Base-by-base conservation (phyloP, 78 protist genomes). In the Tieghemostelium lacteum region DNA sequence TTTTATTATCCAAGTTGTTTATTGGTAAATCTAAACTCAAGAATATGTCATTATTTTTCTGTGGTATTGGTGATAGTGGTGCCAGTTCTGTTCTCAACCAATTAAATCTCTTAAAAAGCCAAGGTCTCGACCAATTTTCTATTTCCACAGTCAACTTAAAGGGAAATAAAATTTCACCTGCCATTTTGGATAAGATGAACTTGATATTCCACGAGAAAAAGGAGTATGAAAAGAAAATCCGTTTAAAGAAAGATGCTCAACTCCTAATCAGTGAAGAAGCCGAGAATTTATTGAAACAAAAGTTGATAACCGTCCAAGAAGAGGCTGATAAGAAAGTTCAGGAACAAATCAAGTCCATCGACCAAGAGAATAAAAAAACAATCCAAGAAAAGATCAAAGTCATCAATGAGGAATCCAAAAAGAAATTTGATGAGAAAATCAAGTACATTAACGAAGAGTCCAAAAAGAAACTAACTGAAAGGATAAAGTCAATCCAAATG, bases 51-150 rank as follows among this genome's bases (percentile, higher is more conserved):
- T 45, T 58, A 19, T 83, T 83, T 54, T 70, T 42, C 22, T 83
- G 91, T 69, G 37, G 57, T 26, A 83, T 83, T 29, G 65, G 71
- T 29, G 91, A 83, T 34, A 28, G 3, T 3, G 91, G 91, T 57
- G 91, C 61, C 0, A 52, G 20, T 31, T 17, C 54, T 10, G 39
- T 37, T 29, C 40, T 83, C 0, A 71, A 69, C 8, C 33, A 71
- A 52, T 31, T 31, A 17, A 58, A 67, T n/a, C 42, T 67, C 24
- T 31, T 50, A 8, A 58, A 55, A 29, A 50, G 40, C 12, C 49
- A 72, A 34, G 12, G 19, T 3, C n/a, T 45, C 52, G 10, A 45
- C 52, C 6, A 45, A 6, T 71, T 50, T 52, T 17, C 63, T 20
- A 29, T 83, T 1, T 19, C 49, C 26, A 62, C 74, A 22, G 33